Percentiles rank a stretch among this genome's conserved stretches.
Evolutionary conservation across 768 basidiomycete species (phyloP).

Genomic region (Panaeolus cyanescens): DNA sequence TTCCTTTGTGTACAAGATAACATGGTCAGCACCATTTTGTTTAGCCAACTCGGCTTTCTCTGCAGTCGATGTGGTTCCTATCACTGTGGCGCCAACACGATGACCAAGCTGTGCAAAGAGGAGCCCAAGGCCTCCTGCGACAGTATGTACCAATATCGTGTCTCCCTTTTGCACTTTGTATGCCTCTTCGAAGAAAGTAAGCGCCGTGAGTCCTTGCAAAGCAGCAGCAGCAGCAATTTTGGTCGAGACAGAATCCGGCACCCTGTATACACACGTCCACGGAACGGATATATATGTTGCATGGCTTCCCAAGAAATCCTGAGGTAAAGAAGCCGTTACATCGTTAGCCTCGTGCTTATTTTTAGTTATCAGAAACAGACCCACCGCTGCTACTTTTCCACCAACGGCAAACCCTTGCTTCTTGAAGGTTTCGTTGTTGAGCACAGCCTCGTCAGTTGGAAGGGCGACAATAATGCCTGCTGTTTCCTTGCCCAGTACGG

Average conservation of each 20-base stretch:
- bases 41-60: slow-evolving; percentile 85
- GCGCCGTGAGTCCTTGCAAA: slow-evolving; percentile 78
- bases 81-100: slow-evolving; percentile 80
- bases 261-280: slow-evolving; percentile 60
- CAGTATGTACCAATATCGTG: slow-evolving; percentile 82
- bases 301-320: slow-evolving; percentile 55
- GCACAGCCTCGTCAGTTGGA: slow-evolving; percentile 64
- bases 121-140: slow-evolving; percentile 87
- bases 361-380: slow-evolving; percentile 16
- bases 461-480: slow-evolving; percentile 76
- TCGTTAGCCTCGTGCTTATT: not conserved
- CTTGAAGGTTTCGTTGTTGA: slow-evolving; percentile 64
- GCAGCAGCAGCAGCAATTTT: slow-evolving; percentile 65
- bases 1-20: slow-evolving; percentile 79
- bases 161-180: slow-evolving; percentile 83
- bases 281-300: slow-evolving; percentile 74
- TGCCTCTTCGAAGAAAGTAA: slow-evolving; percentile 81
- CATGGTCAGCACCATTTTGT: slow-evolving; percentile 80
- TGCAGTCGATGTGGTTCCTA: slow-evolving; percentile 86
- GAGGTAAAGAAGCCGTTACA: not conserved
- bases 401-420: slow-evolving; percentile 67
- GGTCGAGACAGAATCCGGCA: slow-evolving; percentile 64
- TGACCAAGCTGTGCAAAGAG: slow-evolving; percentile 70
- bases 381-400: slow-evolving; percentile 70
- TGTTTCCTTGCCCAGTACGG: slow-evolving; percentile 75